These are phyloP conservation scores for Solanum ahanhuiri DNA, from an alignment of 257 asterid genomes.

Conservation along the genomic window DNA sequence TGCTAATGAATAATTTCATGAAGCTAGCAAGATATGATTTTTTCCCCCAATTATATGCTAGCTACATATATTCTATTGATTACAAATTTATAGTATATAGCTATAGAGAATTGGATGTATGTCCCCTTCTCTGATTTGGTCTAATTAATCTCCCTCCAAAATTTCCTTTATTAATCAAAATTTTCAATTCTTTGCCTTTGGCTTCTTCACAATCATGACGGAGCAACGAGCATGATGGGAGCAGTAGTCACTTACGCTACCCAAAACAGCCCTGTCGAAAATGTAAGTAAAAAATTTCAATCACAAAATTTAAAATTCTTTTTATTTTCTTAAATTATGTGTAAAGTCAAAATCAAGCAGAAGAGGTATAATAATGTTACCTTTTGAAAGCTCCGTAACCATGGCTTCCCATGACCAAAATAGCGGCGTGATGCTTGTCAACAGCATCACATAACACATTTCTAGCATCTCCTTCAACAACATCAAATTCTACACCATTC, in stretches of 20 bases:
- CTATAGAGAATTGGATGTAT: not conserved
- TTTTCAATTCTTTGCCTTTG: constrained; percentile 4
- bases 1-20: not conserved
- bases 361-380: constrained; percentile 5
- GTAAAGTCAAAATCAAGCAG: not conserved
- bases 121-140: not conserved
- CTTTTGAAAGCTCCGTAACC: constrained; percentile 92
- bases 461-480: constrained; percentile 70
- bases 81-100: not conserved
- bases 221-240: constrained; percentile 37
- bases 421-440: constrained; percentile 57
- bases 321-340: no score
- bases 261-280: constrained; percentile 28
- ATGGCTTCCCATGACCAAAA: constrained; percentile 72
- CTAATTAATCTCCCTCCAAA: not conserved
- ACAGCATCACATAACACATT: constrained; percentile 78
- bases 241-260: constrained; percentile 36
- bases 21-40: not conserved
- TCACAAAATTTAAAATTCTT: no score
- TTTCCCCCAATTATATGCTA: not conserved
- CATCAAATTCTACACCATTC: constrained; percentile 29
- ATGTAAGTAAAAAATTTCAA: not conserved
- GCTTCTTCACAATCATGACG: constrained; percentile 34
- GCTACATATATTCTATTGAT: not conserved
- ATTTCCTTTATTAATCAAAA: not conserved